Evolutionary conservation across 2,329 filamentous ascomycete genomes (phyloP).

Genomic region (Eurotiales sp.): DNA sequence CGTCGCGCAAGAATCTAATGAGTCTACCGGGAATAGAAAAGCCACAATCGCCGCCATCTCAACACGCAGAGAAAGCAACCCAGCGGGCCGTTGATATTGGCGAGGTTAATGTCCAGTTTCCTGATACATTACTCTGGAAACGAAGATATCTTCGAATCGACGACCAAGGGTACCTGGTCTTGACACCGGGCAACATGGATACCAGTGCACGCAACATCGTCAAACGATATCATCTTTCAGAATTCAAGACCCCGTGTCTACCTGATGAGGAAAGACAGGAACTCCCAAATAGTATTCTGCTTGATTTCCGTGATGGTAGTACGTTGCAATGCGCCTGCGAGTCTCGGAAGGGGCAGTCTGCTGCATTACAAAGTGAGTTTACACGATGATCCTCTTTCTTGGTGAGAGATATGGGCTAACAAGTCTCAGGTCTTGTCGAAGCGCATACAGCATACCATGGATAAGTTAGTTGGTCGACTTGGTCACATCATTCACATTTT

Average conservation of each 20-base stretch:
- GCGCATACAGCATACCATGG: slow-evolving; percentile 28
- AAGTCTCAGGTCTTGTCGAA: slow-evolving; percentile 36
- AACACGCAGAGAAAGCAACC: slow-evolving; percentile 27
- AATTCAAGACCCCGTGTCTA: slow-evolving; percentile 73
- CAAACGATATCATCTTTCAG: slow-evolving; percentile 80
- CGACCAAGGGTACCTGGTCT: slow-evolving; percentile 73
- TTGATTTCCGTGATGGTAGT: slow-evolving; percentile 60
- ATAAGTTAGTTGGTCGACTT: slow-evolving; percentile 1
- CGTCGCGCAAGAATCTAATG: slow-evolving; percentile 45
- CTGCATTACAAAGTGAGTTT: slow-evolving; percentile 49
- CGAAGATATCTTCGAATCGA: slow-evolving; percentile 84
- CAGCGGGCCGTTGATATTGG: slow-evolving; percentile 63
- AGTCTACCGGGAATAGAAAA: slow-evolving; percentile 27
- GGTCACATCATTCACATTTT: slow-evolving; percentile 2
- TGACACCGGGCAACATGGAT: slow-evolving; percentile 66
- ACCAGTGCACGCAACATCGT: slow-evolving; percentile 58
- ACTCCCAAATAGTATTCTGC: slow-evolving; percentile 75
- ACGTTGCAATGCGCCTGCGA: slow-evolving; percentile 62
- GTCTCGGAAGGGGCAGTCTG: slow-evolving; percentile 51
- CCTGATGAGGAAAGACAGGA: slow-evolving; percentile 92
- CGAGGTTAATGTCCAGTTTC: slow-evolving; percentile 95
- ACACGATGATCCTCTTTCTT: not conserved
- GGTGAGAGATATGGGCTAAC: slow-evolving; percentile 10
- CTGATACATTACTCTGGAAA: slow-evolving; percentile 95
- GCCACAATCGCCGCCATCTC: slow-evolving; percentile 1